Evolutionary conservation across 352 stramenopile genomes (phyloP), one percentile per base, ranked within the genome.

Genomic region (Pythium plurisporium): DNA sequence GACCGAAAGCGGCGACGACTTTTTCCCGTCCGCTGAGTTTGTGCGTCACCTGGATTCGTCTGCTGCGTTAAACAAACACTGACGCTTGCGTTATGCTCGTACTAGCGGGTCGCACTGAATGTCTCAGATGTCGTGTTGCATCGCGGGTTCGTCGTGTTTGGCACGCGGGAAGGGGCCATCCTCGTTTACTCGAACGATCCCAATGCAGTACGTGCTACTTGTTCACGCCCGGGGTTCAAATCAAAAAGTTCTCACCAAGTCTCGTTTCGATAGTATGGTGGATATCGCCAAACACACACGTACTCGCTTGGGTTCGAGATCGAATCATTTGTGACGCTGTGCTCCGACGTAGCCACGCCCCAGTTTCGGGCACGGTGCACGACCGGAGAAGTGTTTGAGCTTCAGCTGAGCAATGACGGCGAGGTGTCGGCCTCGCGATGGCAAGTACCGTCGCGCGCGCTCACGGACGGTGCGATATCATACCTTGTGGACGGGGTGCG

Each of bases 91-190:
- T 25, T 49, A 5, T 30, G 0, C 17, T 20, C 20, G 3, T 9
- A 19, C 8, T 54, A 93, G 83, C 69, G 67, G 38, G 75, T 88
- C 20, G 71, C 74, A 5, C 60, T 91, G 3, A 94, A 91, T 67
- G 74, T 89, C 26, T 87, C 81, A 44, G 76, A 78, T 38, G 59
- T 86, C 23, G 67, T 67, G 20, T 38, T 86, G 26, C 53, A 86
- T 9, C 70, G 82, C 31, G 67, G 67, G 7, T 71, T 82, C 49
- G 62, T 94, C 17, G 65, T 89, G 9, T 54, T 88, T 55, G 79
- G 75, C 29, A 91, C 81, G 5, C 72, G 79, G 46, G 78, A 90
- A 29, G 79, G 79, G n/a, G 52, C 70, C 15, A 69, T 93, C 36
- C 60, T 82, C 26, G 64, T 82, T 31, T 91, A 86, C 53, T 46